phyloP scores from a whole-genome alignment of 352 stramenopile species.

The Phytophthora citrophthora region DNA sequence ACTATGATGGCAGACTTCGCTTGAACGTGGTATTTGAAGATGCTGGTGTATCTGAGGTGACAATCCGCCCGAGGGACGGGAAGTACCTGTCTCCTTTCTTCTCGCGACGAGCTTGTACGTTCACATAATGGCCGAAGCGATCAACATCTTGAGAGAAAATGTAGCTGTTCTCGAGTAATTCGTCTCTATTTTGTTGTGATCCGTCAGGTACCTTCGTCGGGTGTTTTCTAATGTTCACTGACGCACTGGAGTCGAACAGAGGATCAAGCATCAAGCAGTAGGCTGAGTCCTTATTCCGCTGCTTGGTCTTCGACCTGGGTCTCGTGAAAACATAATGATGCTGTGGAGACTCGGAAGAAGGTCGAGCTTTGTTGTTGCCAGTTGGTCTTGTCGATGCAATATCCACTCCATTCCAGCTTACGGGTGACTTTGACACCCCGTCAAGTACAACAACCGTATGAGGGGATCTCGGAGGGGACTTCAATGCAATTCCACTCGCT shows the following conservation, averaged over 20 bases:
- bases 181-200: constrained; percentile 9
- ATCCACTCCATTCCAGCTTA: constrained; percentile 36
- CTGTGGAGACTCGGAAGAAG: constrained; percentile 13
- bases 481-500: background rate
- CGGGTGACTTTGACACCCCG: constrained; percentile 20
- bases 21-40: constrained; percentile 18
- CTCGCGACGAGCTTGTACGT: constrained; percentile 45
- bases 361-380: constrained; percentile 20
- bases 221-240: constrained; percentile 11
- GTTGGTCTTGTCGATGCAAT: constrained; percentile 43
- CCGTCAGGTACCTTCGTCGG: constrained; percentile 2
- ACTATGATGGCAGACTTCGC: background rate
- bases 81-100: constrained; percentile 52
- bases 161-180: constrained; percentile 14
- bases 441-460: constrained; percentile 24
- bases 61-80: constrained; percentile 51
- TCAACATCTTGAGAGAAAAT: constrained; percentile 53
- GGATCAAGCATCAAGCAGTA: constrained; percentile 70
- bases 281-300: constrained; percentile 25
- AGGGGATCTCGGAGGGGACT: background rate
- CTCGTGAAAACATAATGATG: constrained; percentile 58
- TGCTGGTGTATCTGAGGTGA: constrained; percentile 19
- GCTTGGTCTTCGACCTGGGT: constrained; percentile 41
- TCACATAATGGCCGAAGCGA: constrained; percentile 54
- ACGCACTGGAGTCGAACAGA: constrained; percentile 51